Evolutionary conservation across 768 basidiomycete genomes (phyloP), one percentile per base, ranked within the genome.

Genomic region (Leccinellum luteum): DNA sequence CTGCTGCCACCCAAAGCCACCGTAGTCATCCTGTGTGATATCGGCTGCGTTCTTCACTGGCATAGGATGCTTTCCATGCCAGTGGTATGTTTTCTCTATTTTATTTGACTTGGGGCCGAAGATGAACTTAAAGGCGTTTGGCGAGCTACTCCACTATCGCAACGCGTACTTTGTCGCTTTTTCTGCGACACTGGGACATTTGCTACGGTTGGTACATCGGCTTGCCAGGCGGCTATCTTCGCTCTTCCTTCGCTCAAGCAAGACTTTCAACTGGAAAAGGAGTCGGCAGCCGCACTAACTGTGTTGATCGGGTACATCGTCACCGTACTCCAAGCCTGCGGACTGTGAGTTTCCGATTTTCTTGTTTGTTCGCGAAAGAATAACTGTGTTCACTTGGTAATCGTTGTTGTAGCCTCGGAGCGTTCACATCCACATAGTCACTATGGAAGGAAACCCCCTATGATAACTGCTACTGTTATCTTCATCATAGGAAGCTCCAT

Each of bases 291-390:
- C 28, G 63, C 68, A 10, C 49, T 51, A 4, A 73, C 73, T 3
- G 57, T 61, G 23, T 56, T 77, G 47, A 69, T 56, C 21, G 76
- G 75, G 3, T 74, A 75, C 51, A 72, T 77, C 48, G 76, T 77
- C 2, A 69, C 76, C 23, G 60, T 77, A 2, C 57, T 77, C 15
- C 74, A 74, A 34, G 73, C 65, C 2, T 73, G 74, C 4, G 71
- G 67, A 54, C 67, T 74, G 74, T 74, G 45, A 23, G 73, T 64
- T 8, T 41, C 19, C 48, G 25, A 34, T 14, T 4, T 4, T 25
- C 4, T 8, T 21, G 3, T 27, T n/a, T 5, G 31, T 32, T 32
- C 5, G 6, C 14, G 32, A 14, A 31, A 31, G 12, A 32, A n/a
- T n/a, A n/a, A n/a, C n/a, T n/a, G n/a, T n/a, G n/a, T n/a, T n/a